These are phyloP conservation scores for Alternaria gaisen DNA, from an alignment of 2,329 filamentous ascomycete species.

Conservation along the genomic window DNA sequence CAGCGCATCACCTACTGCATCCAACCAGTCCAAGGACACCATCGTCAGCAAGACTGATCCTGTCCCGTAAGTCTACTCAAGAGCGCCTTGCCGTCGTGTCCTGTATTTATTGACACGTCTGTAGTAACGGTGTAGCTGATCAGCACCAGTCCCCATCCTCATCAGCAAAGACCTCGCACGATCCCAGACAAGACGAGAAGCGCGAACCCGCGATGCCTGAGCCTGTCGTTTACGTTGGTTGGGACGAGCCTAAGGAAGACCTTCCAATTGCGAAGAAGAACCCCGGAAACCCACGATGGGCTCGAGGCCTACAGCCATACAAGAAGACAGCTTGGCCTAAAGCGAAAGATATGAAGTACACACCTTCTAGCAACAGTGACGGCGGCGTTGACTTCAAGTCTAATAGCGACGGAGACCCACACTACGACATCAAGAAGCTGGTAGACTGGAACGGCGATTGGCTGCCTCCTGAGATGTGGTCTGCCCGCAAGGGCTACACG, in stretches of 20 bases:
- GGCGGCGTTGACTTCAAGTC: slow-evolving; percentile 35
- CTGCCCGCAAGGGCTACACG: slow-evolving; percentile 43
- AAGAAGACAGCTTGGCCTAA: slow-evolving; percentile 39
- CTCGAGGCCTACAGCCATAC: slow-evolving; percentile 10
- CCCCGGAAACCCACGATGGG: slow-evolving; percentile 26
- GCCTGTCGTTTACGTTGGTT: slow-evolving; percentile 7
- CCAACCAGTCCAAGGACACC: slow-evolving; percentile 15
- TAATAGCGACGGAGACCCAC: slow-evolving; percentile 42
- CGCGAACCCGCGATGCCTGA: slow-evolving; percentile 30
- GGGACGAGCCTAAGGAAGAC: slow-evolving; percentile 18
- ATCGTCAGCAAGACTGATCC: slow-evolving; percentile 1
- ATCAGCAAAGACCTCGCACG: slow-evolving; percentile 9
- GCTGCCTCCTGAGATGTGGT: slow-evolving; percentile 60
- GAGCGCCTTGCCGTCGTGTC: background rate
- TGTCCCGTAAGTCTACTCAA: slow-evolving; percentile 20
- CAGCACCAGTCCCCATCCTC: background rate
- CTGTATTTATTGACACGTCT: background rate
- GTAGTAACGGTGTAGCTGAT: background rate
- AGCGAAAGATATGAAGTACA: slow-evolving; percentile 36
- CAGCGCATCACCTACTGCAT: slow-evolving; percentile 10
- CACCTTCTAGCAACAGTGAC: slow-evolving; percentile 28
- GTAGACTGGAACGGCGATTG: slow-evolving; percentile 58
- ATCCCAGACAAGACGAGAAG: background rate
- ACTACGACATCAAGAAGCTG: slow-evolving; percentile 49
- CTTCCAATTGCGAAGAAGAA: slow-evolving; percentile 7